phyloP scores from a whole-genome alignment of 306 rosid genomes.

The Citrullus amarus region DNA sequence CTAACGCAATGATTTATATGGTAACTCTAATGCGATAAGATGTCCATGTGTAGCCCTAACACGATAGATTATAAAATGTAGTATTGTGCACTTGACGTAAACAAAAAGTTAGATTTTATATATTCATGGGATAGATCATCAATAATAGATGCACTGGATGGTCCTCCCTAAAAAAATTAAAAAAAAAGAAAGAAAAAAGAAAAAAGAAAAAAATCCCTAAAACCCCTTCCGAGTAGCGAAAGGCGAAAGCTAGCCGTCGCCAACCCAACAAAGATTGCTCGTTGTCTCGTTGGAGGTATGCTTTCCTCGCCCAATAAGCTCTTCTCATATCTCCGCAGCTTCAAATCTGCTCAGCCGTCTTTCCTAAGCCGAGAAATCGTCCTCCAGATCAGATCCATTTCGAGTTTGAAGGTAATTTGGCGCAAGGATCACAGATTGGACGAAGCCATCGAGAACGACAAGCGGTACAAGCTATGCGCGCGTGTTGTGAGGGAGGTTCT shows the following conservation, averaged over 20 bases:
- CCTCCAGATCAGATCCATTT: conserved; percentile 21
- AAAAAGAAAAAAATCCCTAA: background rate
- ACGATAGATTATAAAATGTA: too few species aligned
- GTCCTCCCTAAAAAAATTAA: too few species aligned
- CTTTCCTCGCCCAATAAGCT: conserved; percentile 16
- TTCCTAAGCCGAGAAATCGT: conserved; percentile 12
- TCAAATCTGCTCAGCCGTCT: background rate
- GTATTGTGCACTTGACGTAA: too few species aligned
- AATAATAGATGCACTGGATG: too few species aligned
- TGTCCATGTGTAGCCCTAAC: too few species aligned
- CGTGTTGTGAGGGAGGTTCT: conserved; percentile 55
- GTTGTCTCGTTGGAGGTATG: conserved; percentile 21
- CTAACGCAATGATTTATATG: too few species aligned
- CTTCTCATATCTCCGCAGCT: conserved; percentile 10
- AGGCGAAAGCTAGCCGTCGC: background rate
- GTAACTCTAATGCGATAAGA: too few species aligned
- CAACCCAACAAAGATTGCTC: background rate
- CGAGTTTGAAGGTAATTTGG: conserved; percentile 78
- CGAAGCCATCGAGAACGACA: conserved; percentile 59
- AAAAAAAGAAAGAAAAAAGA: too few species aligned
- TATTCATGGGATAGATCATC: too few species aligned
- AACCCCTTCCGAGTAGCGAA: background rate
- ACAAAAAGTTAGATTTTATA: too few species aligned
- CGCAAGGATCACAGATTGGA: conserved; percentile 65
- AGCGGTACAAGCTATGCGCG: conserved; percentile 41